phyloP scores from a whole-genome alignment of 2,329 filamentous ascomycete species.

The Exophiala sp. region DNA sequence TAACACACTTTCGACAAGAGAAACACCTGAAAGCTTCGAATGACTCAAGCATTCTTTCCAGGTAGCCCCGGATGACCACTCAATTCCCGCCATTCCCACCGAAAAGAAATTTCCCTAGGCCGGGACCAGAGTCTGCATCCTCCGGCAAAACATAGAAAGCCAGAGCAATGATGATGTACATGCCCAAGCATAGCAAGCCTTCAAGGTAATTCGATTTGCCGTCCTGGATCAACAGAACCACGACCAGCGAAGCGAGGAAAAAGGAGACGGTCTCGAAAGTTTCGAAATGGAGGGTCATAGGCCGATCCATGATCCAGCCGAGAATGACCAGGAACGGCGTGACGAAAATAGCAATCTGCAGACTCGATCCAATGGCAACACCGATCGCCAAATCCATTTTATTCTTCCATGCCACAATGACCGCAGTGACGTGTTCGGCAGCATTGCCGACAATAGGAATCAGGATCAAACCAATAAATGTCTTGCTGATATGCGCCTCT shows the following conservation, averaged over 20 bases:
- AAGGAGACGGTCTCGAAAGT: slow-evolving; percentile 74
- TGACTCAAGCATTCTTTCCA: neutral
- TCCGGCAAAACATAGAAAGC: slow-evolving; percentile 48
- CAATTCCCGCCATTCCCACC: slow-evolving; percentile 12
- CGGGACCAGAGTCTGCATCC: slow-evolving; percentile 25
- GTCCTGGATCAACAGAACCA: slow-evolving; percentile 68
- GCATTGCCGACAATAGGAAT: slow-evolving; percentile 77
- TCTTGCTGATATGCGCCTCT: slow-evolving; percentile 66
- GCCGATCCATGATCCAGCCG: slow-evolving; percentile 66
- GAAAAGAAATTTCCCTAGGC: slow-evolving; percentile 13
- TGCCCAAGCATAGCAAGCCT: slow-evolving; percentile 62
- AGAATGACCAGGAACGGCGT: slow-evolving; percentile 74
- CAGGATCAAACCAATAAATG: slow-evolving; percentile 72
- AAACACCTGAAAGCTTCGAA: neutral
- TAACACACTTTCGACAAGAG: neutral
- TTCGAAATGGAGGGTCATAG: slow-evolving; percentile 76
- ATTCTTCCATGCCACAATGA: slow-evolving; percentile 70
- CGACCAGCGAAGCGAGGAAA: slow-evolving; percentile 67
- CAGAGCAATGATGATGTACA: slow-evolving; percentile 45
- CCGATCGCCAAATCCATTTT: slow-evolving; percentile 65
- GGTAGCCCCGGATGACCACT: neutral
- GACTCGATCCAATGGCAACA: slow-evolving; percentile 73
- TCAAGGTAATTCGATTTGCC: slow-evolving; percentile 81
- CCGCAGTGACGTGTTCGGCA: slow-evolving; percentile 74
- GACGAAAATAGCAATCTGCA: slow-evolving; percentile 76